Base-by-base conservation (phyloP, 495 filamentous ascomycete genomes). In the Copromyces sp. region DNA sequence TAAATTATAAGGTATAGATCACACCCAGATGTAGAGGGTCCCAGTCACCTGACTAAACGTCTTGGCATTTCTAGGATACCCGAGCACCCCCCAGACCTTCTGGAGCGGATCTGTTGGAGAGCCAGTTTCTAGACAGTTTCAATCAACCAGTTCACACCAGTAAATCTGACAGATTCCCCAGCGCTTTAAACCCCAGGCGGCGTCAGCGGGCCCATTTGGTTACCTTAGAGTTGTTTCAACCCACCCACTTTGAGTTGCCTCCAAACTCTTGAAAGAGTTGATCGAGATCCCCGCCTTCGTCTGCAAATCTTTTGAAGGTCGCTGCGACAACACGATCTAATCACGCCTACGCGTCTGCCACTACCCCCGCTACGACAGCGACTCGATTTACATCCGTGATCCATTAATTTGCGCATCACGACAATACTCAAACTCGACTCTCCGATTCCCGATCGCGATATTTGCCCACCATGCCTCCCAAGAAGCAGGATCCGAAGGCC, bases 381-480 rank as follows among this genome's bases (percentile, higher is more conserved):
- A 65, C 53, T 65, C 53, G 53, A 65, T 37, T 32, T 35, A 65
- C 29, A 37, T 37, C 29, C 53, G 53, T 65, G 53, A 65, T 65
- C 53, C 53, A 65, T 65, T 65, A 65, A 65, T 35, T 65, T 65
- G 53, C 53, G 53, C 29, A 65, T 65, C 53, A 35, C 53, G 53
- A 65, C 53, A 35, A 35, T 20, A 32, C 39, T 29, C 35, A 32
- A 20, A n/a, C 65, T 17, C 17, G 39, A 16, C 29, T 47, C 3
- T 16, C 40, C 24, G 8, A 14, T 8, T 39, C 11, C 68, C 37
- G 42, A 39, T 40, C 45, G 14, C 35, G 72, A 17, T 69, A 69
- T 59, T 71, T 72, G 71, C 72, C 80, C 86, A 91, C 78, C 80
- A 99, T 98, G 95, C 90, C 96, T 81, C 95, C 95, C 74, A 99